A percentile compares a stretch with the other conserved stretches of the same genome.
Evolutionary conservation across 1,139 yeast species (phyloP).

Genomic region (Candida sp.): DNA sequence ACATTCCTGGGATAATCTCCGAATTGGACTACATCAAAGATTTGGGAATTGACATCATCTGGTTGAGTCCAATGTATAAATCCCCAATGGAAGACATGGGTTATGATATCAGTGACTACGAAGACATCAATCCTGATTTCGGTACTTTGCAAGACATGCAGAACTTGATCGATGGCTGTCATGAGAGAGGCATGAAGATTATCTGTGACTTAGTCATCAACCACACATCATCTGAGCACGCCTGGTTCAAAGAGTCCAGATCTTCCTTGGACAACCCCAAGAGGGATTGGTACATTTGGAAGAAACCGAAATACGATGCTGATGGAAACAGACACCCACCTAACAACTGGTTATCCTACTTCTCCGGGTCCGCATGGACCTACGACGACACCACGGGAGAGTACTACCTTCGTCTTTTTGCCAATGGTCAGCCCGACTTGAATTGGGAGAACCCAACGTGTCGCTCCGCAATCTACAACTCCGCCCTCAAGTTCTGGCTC

Average conservation of each 20-base stretch:
- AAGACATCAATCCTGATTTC: constrained; percentile 52
- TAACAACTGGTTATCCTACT: constrained; percentile 58
- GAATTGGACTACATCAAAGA: constrained; percentile 55
- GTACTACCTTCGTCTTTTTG: constrained; percentile 57
- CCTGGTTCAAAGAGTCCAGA: constrained; percentile 61
- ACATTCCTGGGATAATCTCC: constrained; percentile 55
- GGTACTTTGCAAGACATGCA: constrained; percentile 60
- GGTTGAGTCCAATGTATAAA: constrained; percentile 64
- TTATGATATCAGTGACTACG: constrained; percentile 60
- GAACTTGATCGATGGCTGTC: constrained; percentile 48
- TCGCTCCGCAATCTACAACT: constrained; percentile 53
- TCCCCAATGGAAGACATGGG: constrained; percentile 71
- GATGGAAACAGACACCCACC: constrained; percentile 57
- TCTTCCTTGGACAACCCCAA: constrained; percentile 55
- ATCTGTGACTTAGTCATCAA: constrained; percentile 61
- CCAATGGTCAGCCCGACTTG: constrained; percentile 58
- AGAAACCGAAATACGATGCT: constrained; percentile 47
- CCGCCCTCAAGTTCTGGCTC: constrained; percentile 57
- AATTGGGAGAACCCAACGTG: constrained; percentile 62
- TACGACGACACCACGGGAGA: constrained; percentile 56
- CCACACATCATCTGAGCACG: constrained; percentile 60
- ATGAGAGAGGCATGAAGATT: constrained; percentile 53
- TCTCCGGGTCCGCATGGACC: constrained; percentile 61
- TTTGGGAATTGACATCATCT: constrained; percentile 56
- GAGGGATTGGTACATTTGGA: constrained; percentile 69